phyloP scores from a whole-genome alignment of 2,329 filamentous ascomycete species.

The Microdochium nivale region DNA sequence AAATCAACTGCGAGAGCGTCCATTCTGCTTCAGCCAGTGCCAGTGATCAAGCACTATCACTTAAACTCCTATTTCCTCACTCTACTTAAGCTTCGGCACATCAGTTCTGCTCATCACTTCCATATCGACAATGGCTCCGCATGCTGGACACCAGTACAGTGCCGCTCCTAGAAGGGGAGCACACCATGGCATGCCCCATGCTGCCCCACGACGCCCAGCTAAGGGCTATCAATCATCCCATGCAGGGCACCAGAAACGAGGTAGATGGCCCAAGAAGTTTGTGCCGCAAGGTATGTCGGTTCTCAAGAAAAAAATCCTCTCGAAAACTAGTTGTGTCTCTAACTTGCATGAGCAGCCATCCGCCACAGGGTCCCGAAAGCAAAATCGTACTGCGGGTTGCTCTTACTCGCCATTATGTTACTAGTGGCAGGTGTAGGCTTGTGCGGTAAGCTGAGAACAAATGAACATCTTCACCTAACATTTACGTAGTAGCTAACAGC shows the following conservation, averaged over 20 bases:
- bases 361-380: not conserved
- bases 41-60: too few relatives aligned
- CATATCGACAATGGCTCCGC: too few relatives aligned
- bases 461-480: not conserved
- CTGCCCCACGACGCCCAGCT: not conserved
- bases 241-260: not conserved
- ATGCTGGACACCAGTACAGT: not conserved
- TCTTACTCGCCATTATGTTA: not conserved
- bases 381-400: not conserved
- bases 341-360: too few relatives aligned
- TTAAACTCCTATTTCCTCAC: not conserved
- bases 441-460: not conserved
- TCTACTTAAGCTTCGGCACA: not conserved
- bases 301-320: not conserved
- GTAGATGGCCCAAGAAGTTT: not conserved
- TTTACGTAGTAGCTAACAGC: not conserved
- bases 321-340: too few relatives aligned
- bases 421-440: not conserved
- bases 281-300: not conserved
- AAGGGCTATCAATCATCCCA: not conserved
- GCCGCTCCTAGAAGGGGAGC: too few relatives aligned
- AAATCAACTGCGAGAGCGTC: too few relatives aligned
- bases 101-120: not conserved
- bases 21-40: too few relatives aligned
- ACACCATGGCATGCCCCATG: not conserved